These are phyloP conservation scores for Solanum gandarillasii DNA, from an alignment of 257 asterid species.

Conservation along the genomic window DNA sequence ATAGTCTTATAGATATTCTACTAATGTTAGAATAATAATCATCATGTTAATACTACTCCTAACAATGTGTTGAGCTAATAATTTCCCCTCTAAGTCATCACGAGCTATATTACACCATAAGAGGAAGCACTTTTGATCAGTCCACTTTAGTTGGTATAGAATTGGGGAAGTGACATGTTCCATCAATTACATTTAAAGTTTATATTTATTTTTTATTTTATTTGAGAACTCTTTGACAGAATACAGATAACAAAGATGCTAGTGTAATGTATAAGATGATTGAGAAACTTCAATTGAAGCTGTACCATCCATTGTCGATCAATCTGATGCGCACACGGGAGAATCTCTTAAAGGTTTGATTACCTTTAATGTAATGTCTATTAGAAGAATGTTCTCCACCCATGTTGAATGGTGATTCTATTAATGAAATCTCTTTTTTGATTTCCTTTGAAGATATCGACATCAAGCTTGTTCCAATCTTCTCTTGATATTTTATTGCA, in stretches of 20 bases:
- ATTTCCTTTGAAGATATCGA: neutral
- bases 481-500: neutral
- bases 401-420: neutral
- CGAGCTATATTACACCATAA: neutral
- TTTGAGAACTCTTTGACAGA: constrained; percentile 12
- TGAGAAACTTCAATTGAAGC: constrained; percentile 50
- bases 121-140: neutral
- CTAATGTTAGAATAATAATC: neutral
- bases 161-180: neutral
- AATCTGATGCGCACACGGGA: constrained; percentile 68
- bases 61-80: neutral
- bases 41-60: neutral
- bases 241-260: constrained; percentile 43
- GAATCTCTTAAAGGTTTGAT: constrained; percentile 67
- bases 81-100: neutral
- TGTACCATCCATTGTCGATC: constrained; percentile 61
- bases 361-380: neutral
- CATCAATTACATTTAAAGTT: neutral
- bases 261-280: constrained; percentile 38
- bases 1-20: neutral
- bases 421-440: neutral
- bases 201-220: neutral
- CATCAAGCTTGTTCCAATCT: neutral
- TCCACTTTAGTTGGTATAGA: neutral
- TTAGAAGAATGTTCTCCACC: neutral